Conservation (phyloP, 2,329 filamentous ascomycete genomes). For the Ceratocystis destructans region DNA sequence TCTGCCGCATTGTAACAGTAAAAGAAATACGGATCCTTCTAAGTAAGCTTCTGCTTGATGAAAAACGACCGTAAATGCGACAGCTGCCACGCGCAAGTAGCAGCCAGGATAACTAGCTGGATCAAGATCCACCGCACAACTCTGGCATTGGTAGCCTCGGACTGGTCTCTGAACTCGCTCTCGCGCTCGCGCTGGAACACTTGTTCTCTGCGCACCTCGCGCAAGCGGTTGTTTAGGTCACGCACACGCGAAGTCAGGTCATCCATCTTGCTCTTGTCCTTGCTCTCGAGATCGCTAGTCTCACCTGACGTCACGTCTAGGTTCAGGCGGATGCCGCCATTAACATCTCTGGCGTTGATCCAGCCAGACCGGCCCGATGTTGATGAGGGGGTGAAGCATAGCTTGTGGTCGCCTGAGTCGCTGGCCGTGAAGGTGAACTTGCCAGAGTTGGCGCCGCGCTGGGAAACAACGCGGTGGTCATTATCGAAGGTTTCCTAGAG, state of each 20-base stretch:
- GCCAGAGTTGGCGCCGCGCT: conserved; percentile 60
- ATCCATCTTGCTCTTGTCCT: conserved; percentile 83
- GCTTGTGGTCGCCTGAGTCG: conserved; percentile 85
- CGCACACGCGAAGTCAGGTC: conserved; percentile 78
- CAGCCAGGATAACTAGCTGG: conserved; percentile 68
- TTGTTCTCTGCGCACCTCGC: conserved; percentile 86
- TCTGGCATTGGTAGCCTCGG: conserved; percentile 78
- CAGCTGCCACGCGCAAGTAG: conserved; percentile 92
- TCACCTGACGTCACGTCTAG: conserved; percentile 91
- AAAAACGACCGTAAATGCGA: conserved; percentile 94
- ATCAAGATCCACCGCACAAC: conserved; percentile 91
- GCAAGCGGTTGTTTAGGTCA: conserved; percentile 75
- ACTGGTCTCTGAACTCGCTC: conserved; percentile 95
- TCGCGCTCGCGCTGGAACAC: conserved; percentile 95
- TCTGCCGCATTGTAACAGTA: not conserved
- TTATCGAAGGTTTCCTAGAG: conserved; percentile 85
- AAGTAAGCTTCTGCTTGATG: conserved; percentile 99
- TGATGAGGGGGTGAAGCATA: conserved; percentile 83
- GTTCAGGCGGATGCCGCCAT: conserved; percentile 68
- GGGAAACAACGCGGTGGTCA: conserved; percentile 87
- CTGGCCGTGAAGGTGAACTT: conserved; percentile 93
- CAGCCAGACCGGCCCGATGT: conserved; percentile 56
- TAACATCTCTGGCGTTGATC: conserved; percentile 50
- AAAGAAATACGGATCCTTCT: conserved; percentile 24
- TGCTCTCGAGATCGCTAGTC: conserved; percentile 83